phyloP scores from a whole-genome alignment of 1,139 yeast species.

The Pichia sp. region DNA sequence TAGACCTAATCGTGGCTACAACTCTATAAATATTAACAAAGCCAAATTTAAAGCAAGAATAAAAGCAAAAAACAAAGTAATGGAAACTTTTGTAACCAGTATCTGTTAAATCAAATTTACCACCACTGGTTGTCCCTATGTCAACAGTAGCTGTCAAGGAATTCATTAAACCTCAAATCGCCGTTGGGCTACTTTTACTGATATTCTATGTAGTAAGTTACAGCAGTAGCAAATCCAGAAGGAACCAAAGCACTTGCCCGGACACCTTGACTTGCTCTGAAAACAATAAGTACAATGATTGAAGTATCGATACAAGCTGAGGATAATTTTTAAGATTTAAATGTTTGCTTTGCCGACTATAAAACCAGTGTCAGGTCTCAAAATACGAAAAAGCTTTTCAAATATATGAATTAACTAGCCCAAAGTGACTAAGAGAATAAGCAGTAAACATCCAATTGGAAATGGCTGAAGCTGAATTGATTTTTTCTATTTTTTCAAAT shows the following conservation, averaged over 20 bases:
- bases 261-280: slow-evolving; percentile 32
- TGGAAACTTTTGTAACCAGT: slow-evolving; percentile 28
- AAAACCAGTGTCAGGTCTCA: too few species aligned
- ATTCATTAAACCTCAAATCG: slow-evolving; percentile 21
- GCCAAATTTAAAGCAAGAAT: too few species aligned
- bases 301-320: slow-evolving; percentile 10
- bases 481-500: too few species aligned
- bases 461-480: too few species aligned
- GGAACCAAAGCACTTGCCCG: slow-evolving; percentile 30
- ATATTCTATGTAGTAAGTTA: slow-evolving; percentile 19
- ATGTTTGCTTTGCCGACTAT: too few species aligned
- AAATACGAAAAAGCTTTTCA: too few species aligned
- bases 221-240: slow-evolving; percentile 25
- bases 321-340: too few species aligned
- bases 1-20: too few species aligned
- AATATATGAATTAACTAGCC: too few species aligned
- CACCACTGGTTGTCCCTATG: slow-evolving; percentile 29
- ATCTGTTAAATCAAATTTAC: slow-evolving; percentile 26
- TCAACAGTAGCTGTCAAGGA: slow-evolving; percentile 25
- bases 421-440: too few species aligned
- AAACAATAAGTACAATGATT: slow-evolving; percentile 27
- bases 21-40: too few species aligned
- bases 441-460: too few species aligned
- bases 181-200: slow-evolving; percentile 16
- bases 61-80: slow-evolving; percentile 16